Percentiles rank a stretch among this genome's conserved stretches.
phyloP scores from a whole-genome alignment of 2,329 filamentous ascomycete species.

The Fusarium nanum region DNA sequence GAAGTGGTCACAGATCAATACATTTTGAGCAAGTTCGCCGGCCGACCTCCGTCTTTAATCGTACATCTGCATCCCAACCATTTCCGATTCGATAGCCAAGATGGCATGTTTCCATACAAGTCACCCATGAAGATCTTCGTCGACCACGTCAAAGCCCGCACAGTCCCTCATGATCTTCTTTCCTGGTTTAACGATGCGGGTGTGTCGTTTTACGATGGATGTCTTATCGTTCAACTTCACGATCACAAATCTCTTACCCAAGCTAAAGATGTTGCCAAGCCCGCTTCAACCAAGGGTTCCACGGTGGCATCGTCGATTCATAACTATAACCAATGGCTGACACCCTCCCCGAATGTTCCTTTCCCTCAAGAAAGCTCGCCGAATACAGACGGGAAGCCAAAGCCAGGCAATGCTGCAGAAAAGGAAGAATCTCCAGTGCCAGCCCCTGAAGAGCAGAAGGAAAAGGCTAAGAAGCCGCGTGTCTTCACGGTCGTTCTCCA shows the following conservation, averaged over 20 bases:
- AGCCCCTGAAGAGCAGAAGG: slow-evolving; percentile 59
- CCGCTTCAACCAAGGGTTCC: slow-evolving; percentile 67
- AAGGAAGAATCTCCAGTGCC: slow-evolving; percentile 68
- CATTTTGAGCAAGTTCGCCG: slow-evolving; percentile 83
- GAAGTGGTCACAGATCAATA: slow-evolving; percentile 79
- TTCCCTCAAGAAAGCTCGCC: slow-evolving; percentile 72
- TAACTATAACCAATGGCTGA: slow-evolving; percentile 90
- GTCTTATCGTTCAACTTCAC: slow-evolving; percentile 93
- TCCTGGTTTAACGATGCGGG: slow-evolving; percentile 77
- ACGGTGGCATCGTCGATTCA: slow-evolving; percentile 84
- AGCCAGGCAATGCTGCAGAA: slow-evolving; percentile 47
- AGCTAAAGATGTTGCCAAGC: slow-evolving; percentile 68
- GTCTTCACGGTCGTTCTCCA: slow-evolving; percentile 85
- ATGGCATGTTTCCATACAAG: slow-evolving; percentile 90
- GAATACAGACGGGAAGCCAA: slow-evolving; percentile 37
- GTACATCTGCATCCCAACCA: slow-evolving; percentile 87
- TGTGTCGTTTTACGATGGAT: slow-evolving; percentile 91
- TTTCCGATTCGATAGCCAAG: slow-evolving; percentile 93
- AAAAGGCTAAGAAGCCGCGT: slow-evolving; percentile 61
- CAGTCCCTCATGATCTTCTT: slow-evolving; percentile 89
- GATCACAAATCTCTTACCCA: slow-evolving; percentile 79
- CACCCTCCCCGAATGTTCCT: slow-evolving; percentile 85
- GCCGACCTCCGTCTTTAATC: slow-evolving; percentile 83
- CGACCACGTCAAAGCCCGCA: slow-evolving; percentile 79
- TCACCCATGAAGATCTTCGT: slow-evolving; percentile 88